Base-by-base conservation (phyloP, 2,329 filamentous ascomycete genomes). In the Aureobasidium lini region DNA sequence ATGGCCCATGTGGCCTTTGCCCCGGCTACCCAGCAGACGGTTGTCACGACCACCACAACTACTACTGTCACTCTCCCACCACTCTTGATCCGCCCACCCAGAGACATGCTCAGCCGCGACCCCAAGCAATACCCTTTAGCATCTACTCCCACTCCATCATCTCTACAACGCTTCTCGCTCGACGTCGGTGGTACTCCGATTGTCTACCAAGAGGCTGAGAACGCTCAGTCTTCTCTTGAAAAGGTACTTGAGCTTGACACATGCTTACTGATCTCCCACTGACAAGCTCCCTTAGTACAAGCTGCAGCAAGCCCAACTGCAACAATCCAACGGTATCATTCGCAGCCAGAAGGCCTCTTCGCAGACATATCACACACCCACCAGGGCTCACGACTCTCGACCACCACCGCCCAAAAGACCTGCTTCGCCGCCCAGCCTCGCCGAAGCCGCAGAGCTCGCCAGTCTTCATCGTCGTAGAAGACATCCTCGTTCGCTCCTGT, bases 91-190 rank as follows among this genome's bases (percentile, higher is more conserved):
- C 85, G 84, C 64, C 83, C 89, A 61, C 87, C 90, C 28, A 83
- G 84, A 57, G 83, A 85, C 54, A 80, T 91, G 36, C 78, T 82
- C 61, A 81, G 86, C 57, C 83, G 96, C 60, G 91, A 97, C 72
- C 81, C 87, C 13, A 95, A 95, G 71, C 85, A 94, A 67, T 99
- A 95, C 71, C 94, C 94, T 40, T 79, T 99, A 32, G 93, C 93
- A 39, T 81, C 83, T 63, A 86, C 89, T 52, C 87, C 90, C 1
- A 95, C 92, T 1, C 94, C 94, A 2, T 82, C 85, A 15, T 86
- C 88, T 54, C 77, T 99, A 62, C 84, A 85, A 63, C 85, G 85
- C 60, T 88, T 97, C 69, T 85, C 83, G 42, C 92, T 95, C 66
- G 84, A 87, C 54, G 76, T 88, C 37, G 82, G 83, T 49, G 82